phyloP scores from a whole-genome alignment of 1,139 yeast genomes.

The Yamadazyma pseudoaaseri region DNA sequence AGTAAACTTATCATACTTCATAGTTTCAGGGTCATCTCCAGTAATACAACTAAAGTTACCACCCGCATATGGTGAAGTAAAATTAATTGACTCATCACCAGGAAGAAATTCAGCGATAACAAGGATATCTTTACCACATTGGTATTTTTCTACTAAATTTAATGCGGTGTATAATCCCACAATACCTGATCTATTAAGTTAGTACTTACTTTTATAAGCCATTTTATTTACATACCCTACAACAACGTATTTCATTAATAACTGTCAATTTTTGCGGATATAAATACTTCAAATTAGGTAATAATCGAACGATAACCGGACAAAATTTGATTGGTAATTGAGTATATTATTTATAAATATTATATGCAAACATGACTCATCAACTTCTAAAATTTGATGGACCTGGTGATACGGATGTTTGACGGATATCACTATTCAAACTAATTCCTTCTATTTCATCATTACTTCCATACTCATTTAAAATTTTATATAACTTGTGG shows the following conservation, averaged over 20 bases:
- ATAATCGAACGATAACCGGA: too few relatives aligned
- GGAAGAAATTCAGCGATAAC: slow-evolving; percentile 65
- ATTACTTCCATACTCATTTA: slow-evolving; percentile 27
- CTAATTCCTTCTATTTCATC: slow-evolving; percentile 18
- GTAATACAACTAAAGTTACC: slow-evolving; percentile 69
- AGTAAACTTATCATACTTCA: slow-evolving; percentile 54
- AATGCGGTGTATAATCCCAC: slow-evolving; percentile 68
- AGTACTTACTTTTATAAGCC: slow-evolving; percentile 6
- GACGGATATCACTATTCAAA: slow-evolving; percentile 13
- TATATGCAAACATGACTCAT: background rate
- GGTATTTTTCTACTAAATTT: slow-evolving; percentile 41
- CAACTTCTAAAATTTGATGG: background rate
- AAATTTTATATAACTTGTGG: slow-evolving; percentile 46
- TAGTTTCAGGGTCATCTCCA: slow-evolving; percentile 51
- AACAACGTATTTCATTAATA: slow-evolving; percentile 27
- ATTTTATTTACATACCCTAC: slow-evolving; percentile 28
- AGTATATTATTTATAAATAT: too few relatives aligned
- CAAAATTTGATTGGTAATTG: too few relatives aligned
- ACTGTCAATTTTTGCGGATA: too few relatives aligned
- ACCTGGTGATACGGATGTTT: background rate
- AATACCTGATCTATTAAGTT: slow-evolving; percentile 55
- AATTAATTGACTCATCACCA: slow-evolving; percentile 68
- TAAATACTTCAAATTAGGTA: background rate
- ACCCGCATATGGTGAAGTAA: slow-evolving; percentile 83
- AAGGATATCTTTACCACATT: slow-evolving; percentile 47